Conservation (phyloP, 208 protist species). For the Wallacemonas rigidus region DNA sequence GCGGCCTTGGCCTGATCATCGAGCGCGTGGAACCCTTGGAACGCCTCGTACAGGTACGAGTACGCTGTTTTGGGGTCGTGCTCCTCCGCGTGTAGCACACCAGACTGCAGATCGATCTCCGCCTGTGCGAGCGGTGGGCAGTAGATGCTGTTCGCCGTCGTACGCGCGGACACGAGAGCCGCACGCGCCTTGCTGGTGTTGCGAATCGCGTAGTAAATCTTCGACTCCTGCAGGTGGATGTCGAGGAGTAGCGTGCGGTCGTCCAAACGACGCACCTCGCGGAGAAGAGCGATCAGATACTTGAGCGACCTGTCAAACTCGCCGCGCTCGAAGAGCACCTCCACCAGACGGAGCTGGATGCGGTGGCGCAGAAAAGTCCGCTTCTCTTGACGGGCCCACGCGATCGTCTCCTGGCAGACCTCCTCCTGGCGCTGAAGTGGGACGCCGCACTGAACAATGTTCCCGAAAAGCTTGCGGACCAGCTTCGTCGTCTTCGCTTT, state of each 20-base stretch:
- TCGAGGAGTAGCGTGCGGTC: constrained; percentile 98
- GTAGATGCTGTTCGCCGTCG: constrained; percentile 98
- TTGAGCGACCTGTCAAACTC: constrained; percentile 81
- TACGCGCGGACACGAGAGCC: constrained; percentile 96
- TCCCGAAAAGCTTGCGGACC: constrained; percentile 88
- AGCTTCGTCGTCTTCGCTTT: constrained; percentile 94
- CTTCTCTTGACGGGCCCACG: constrained; percentile 95
- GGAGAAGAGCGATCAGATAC: constrained; percentile 81
- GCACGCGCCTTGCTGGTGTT: constrained; percentile 95
- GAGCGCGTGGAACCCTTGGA: constrained; percentile 96
- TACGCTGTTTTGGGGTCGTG: constrained; percentile 98
- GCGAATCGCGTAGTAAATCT: constrained; percentile 93
- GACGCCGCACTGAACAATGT: constrained; percentile 79
- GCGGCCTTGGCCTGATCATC: constrained; percentile 85
- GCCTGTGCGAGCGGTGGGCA: constrained; percentile 98
- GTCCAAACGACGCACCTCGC: constrained; percentile 97
- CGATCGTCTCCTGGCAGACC: constrained; percentile 94
- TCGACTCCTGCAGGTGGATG: constrained; percentile 97
- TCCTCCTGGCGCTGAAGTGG: constrained; percentile 82
- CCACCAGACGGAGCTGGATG: constrained; percentile 93
- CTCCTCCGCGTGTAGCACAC: constrained; percentile 97
- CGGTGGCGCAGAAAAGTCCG: constrained; percentile 97
- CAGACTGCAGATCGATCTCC: constrained; percentile 97
- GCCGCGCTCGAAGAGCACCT: constrained; percentile 91
- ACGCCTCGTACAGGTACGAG: constrained; percentile 99